Base-by-base conservation (phyloP, 2,329 filamentous ascomycete species). In the Claviceps capensis region DNA sequence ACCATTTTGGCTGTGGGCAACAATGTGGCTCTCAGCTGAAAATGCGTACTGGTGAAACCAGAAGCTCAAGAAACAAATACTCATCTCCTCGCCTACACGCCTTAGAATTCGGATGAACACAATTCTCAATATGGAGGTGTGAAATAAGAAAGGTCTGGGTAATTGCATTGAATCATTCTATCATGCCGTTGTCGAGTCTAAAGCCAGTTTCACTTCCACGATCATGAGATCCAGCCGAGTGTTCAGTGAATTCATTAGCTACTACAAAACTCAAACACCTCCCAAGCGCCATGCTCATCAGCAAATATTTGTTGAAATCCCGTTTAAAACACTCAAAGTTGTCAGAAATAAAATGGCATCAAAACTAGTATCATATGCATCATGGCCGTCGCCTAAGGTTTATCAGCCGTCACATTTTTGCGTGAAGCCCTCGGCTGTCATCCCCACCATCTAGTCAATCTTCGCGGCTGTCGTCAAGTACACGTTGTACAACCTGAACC, bases 401-500 rank as follows among this genome's bases (percentile, higher is more conserved):
- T 26, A 45, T 34, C 42, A 45, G 34, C 8, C 49, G 22, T 56
- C 46, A 53, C 5, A 57, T 51, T 38, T 49, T 55, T 2, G 53
- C 17, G 9, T 23, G 37, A 37, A 48, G 4, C 23, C 26, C 26
- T 48, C 23, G 47, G 11, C 40, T 40, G 30, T 19, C 9, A n/a
- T 16, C 22, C 26, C 36, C 43, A 22, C 53, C 54, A 45, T 53
- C 5, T 16, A 63, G 61, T 73, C 69, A 75, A 53, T 74, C 72
- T 53, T 73, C 67, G 14, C 58, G 62, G 56, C 69, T 68, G 59
- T 81, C 77, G n/a, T 72, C 76, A 71, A 96, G 88, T 34, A 97
- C 90, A 67, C 84, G 86, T 72, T 85, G 78, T 53, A 97, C 89
- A 53, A 91, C 75, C 62, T 85, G 75, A 47, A 89, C 77, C 37